phyloP scores from a whole-genome alignment of 805 yeast genomes.

The Danielozyma ontarioensis region DNA sequence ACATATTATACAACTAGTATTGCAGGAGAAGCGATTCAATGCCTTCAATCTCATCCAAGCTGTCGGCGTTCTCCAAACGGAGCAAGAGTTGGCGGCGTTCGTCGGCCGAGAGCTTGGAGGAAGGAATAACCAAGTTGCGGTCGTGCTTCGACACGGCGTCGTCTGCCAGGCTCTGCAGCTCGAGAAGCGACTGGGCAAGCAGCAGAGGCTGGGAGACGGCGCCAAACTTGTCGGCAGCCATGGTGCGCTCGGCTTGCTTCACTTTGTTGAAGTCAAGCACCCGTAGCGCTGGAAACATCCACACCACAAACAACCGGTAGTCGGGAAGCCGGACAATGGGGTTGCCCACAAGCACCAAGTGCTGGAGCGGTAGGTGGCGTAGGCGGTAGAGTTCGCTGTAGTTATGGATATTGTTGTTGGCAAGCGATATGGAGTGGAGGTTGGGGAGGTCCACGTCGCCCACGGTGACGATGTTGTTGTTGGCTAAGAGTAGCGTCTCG shows the following conservation, averaged over 20 bases:
- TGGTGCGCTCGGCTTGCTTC: conserved; percentile 46
- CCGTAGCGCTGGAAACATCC: conserved; percentile 57
- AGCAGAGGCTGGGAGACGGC: conserved; percentile 16
- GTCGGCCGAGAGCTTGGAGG: conserved; percentile 46
- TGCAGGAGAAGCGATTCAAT: conserved; percentile 38
- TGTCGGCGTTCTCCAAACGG: conserved; percentile 57
- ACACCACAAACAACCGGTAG: conserved; percentile 57
- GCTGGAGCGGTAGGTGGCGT: conserved; percentile 8
- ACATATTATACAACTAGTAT: not conserved
- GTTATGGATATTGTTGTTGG: conserved; percentile 45
- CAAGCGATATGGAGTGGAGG: conserved; percentile 47
- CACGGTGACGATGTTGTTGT: conserved; percentile 51
- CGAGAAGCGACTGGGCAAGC: conserved; percentile 23
- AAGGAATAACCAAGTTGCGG: conserved; percentile 29
- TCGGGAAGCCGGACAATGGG: conserved; percentile 45
- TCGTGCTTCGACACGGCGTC: conserved; percentile 15
- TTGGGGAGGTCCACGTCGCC: conserved; percentile 39
- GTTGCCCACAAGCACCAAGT: conserved; percentile 53
- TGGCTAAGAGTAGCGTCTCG: conserved; percentile 54
- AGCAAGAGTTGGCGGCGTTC: conserved; percentile 48
- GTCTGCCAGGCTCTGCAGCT: conserved; percentile 6
- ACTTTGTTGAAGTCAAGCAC: conserved; percentile 68
- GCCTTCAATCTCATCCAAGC: conserved; percentile 68
- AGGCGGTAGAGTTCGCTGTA: conserved; percentile 31
- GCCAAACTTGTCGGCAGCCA: conserved; percentile 42